These are phyloP conservation scores for Suillus discolor DNA, from an alignment of 768 basidiomycete genomes.

Conservation along the genomic window DNA sequence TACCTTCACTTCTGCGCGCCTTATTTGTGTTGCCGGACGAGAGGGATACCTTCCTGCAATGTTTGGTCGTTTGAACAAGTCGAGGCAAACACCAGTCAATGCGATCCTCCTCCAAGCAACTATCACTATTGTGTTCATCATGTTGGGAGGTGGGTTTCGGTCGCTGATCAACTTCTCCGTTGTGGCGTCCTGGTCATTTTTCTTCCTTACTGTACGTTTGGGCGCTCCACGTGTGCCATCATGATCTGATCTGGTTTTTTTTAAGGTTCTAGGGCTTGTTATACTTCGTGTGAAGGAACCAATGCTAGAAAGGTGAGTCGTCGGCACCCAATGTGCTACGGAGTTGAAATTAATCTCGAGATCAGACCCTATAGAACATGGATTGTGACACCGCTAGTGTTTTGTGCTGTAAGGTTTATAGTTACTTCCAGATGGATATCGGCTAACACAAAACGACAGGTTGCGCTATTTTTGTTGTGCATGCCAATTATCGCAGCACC, in stretches of 20 bases:
- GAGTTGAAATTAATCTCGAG: background rate
- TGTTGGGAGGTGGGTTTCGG: constrained; percentile 88
- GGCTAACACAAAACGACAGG: constrained; percentile 42
- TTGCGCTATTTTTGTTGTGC: constrained; percentile 85
- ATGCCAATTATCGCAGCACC: constrained; percentile 97
- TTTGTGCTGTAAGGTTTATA: constrained; percentile 65
- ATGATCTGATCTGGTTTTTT: constrained; percentile 5
- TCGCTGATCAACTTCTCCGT: constrained; percentile 89
- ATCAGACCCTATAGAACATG: constrained; percentile 90
- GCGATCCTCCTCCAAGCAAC: constrained; percentile 79
- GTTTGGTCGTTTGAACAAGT: constrained; percentile 76
- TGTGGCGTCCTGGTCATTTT: constrained; percentile 85
- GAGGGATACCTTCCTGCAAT: constrained; percentile 85
- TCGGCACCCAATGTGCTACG: background rate
- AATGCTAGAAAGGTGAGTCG: constrained; percentile 68
- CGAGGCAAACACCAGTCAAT: constrained; percentile 84
- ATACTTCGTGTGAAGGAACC: constrained; percentile 92
- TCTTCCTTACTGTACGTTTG: constrained; percentile 73
- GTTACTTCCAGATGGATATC: background rate
- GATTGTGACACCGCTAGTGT: constrained; percentile 87
- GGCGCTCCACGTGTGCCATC: background rate
- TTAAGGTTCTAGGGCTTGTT: constrained; percentile 82
- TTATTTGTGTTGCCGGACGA: constrained; percentile 87
- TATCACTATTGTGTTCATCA: constrained; percentile 77
- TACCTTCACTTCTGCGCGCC: constrained; percentile 75